Percentiles rank a stretch among this genome's conserved stretches.
Evolutionary conservation across 208 protist species (phyloP).

Genomic region (Leishmania tarentolae): DNA sequence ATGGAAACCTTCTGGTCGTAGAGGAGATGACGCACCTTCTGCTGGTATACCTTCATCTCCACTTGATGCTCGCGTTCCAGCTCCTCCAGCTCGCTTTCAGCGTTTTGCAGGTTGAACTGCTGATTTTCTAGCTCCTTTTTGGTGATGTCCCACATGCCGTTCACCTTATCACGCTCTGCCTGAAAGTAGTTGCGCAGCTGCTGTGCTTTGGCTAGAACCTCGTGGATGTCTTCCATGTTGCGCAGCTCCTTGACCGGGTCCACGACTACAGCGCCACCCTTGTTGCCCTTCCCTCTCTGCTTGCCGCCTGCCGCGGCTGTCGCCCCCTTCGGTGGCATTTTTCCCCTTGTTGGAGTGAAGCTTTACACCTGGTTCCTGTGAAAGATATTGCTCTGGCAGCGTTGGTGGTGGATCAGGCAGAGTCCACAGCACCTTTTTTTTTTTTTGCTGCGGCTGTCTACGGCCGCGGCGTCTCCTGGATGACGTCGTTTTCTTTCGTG

Average conservation of each 20-base stretch:
- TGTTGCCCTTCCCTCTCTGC: conserved; percentile 35
- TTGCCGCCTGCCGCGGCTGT: conserved; percentile 18
- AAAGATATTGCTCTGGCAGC: neutral
- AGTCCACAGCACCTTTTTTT: neutral
- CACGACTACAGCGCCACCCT: conserved; percentile 19
- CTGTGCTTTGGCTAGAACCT: conserved; percentile 86
- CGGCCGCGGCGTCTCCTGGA: neutral
- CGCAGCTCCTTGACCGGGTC: conserved; percentile 47
- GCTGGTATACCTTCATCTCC: conserved; percentile 97
- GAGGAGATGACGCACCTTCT: conserved; percentile 96
- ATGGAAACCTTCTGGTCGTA: conserved; percentile 95
- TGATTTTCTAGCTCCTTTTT: conserved; percentile 92
- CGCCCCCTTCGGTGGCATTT: conserved; percentile 45
- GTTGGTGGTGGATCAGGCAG: neutral
- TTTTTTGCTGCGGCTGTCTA: neutral
- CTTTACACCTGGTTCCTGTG: neutral
- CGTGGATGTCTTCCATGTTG: conserved; percentile 68
- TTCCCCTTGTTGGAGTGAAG: neutral
- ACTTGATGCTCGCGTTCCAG: conserved; percentile 94
- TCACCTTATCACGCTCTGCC: conserved; percentile 95
- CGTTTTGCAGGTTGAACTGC: conserved; percentile 79
- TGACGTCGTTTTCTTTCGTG: neutral
- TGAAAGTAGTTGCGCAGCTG: conserved; percentile 97
- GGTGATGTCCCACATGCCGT: conserved; percentile 92
- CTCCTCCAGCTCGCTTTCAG: conserved; percentile 94